Base-by-base conservation (phyloP, 345 rosid species). In the Populus alba region DNA sequence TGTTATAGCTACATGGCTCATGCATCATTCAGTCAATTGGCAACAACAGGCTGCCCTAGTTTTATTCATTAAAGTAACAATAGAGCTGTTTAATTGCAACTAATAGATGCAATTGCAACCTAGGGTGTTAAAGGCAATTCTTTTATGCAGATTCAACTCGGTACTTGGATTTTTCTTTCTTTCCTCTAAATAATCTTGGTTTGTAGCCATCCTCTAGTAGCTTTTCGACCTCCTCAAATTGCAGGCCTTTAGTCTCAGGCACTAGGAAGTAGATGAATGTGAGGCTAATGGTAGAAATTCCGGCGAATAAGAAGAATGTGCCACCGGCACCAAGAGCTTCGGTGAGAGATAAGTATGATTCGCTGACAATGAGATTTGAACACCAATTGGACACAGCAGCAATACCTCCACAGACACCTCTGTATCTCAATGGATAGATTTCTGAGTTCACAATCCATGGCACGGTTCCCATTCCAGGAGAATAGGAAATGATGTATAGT, bases 371-470 rank as follows among this genome's bases (percentile, higher is more conserved):
- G 7, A 93, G 92, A 76, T 93, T 93, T 2, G 97, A 87, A 13
- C 75, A 53, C 97, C 96, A 95, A 83, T 95, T 93, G 3, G 90
- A 33, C 4, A 93, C 97, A 0, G 98, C 97, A 0, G 98, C 98
- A 6, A 95, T 90, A 5, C 98, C 98, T 79, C 97, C 99, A 0
- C 98, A 95, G 7, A 92, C 22, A 2, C 97, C 99, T 88, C 99
- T 86, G 53, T 95, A 95, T 63, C 86, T 85, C 47, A 95, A 79
- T 0, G 98, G 99, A 79, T 95, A 95, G 29, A 95, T 95, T 86
- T 93, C 98, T 13, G 99, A 95, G 86, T 95, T 95, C 11, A 95
- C 91, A 23, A 95, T 91, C 98, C 94, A 91, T 0, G 97, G 98
- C 12, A 85, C 92, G 0, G 99, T 90, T 1, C 99, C 99, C 96